These are phyloP conservation scores for Penicillium sp. DNA, from an alignment of 2,329 filamentous ascomycete species.

Conservation along the genomic window DNA sequence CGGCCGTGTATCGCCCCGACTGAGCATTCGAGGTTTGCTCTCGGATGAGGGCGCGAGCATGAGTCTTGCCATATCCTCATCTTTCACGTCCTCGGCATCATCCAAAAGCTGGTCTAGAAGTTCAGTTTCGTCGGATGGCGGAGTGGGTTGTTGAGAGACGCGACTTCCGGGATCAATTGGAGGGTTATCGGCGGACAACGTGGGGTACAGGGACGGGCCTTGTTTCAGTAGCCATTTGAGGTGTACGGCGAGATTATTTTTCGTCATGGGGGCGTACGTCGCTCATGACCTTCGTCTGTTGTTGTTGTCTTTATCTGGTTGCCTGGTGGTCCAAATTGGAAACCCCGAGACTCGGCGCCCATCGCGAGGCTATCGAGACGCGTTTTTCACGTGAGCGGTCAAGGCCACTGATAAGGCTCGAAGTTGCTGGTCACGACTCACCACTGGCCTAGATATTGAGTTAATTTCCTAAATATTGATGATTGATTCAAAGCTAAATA, in stretches of 20 bases:
- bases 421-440: background rate
- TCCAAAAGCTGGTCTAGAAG: constrained; percentile 30
- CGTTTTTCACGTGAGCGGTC: constrained; percentile 37
- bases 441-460: background rate
- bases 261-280: constrained; percentile 54
- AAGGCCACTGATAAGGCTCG: constrained; percentile 17
- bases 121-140: constrained; percentile 28
- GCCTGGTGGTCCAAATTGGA: background rate
- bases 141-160: constrained; percentile 25
- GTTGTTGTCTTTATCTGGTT: constrained; percentile 10
- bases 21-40: constrained; percentile 50
- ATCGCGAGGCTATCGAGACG: constrained; percentile 31
- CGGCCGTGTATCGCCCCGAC: constrained; percentile 32
- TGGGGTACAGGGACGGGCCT: constrained; percentile 43
- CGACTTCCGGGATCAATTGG: constrained; percentile 36
- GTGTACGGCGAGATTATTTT: constrained; percentile 53
- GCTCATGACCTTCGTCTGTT: constrained; percentile 35
- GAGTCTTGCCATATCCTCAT: constrained; percentile 52
- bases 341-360: constrained; percentile 9
- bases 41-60: constrained; percentile 49
- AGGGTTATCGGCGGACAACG: constrained; percentile 31
- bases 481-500: background rate
- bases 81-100: constrained; percentile 36
- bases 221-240: constrained; percentile 55
- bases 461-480: background rate